Conservation (phyloP, 2,329 filamentous ascomycete genomes). For the Lasiodiplodia hormozganensis region DNA sequence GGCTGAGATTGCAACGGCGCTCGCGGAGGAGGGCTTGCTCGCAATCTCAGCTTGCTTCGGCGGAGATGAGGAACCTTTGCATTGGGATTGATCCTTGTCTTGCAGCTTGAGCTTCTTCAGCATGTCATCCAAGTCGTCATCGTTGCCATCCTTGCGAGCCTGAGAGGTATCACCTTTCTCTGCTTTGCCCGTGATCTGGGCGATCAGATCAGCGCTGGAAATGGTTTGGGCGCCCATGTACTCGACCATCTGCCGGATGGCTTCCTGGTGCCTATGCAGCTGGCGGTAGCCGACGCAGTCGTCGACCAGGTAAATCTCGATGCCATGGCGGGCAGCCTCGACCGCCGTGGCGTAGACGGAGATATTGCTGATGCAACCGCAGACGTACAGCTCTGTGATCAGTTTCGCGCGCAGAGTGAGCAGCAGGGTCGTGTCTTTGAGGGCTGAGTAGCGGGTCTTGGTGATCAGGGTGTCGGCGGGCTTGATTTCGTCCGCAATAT, state of each 20-base stretch:
- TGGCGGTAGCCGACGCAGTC: slow-evolving; percentile 87
- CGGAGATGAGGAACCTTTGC: slow-evolving; percentile 7
- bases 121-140: slow-evolving; percentile 10
- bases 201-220: slow-evolving; percentile 65
- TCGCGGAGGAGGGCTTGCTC: not conserved
- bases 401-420: slow-evolving; percentile 82
- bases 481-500: slow-evolving; percentile 58
- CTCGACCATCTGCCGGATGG: slow-evolving; percentile 73
- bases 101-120: slow-evolving; percentile 27
- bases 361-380: slow-evolving; percentile 84
- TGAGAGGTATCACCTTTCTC: slow-evolving; percentile 24
- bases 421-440: slow-evolving; percentile 76
- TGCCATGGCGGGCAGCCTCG: slow-evolving; percentile 86
- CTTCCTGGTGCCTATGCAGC: slow-evolving; percentile 71
- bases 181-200: slow-evolving; percentile 35
- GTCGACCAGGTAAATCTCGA: slow-evolving; percentile 84
- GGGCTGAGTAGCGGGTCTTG: slow-evolving; percentile 89
- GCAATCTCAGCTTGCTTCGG: not conserved
- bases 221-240: slow-evolving; percentile 76
- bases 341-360: slow-evolving; percentile 91
- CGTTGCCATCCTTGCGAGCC: slow-evolving; percentile 6
- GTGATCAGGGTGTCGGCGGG: slow-evolving; percentile 61
- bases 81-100: slow-evolving; percentile 4
- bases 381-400: slow-evolving; percentile 88
- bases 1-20: not conserved